Base-by-base conservation (phyloP, 23 red algal genomes). In the Gracilaria vermiculophylla region DNA sequence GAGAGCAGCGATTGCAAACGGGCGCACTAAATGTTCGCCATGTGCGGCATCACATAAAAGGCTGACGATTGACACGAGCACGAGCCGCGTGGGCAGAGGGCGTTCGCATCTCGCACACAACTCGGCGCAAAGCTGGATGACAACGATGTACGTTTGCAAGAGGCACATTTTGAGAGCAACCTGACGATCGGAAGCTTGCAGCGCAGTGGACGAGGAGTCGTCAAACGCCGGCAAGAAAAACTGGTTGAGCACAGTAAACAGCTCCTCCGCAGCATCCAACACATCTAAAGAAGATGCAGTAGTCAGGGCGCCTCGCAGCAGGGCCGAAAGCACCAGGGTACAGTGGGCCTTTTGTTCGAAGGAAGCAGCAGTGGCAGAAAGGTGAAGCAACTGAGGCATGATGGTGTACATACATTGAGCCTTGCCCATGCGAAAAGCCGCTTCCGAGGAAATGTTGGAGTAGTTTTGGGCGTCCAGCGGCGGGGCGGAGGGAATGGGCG, bases 31-130 rank as follows among this genome's bases (percentile, higher is more conserved):
- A 17, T 61, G 49, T 53, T 88, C 84, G 49, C 84, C 84, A 32
- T 88, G 84, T 15, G 84, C 49, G 32, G 74, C 69, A 28, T 88
- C 84, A 41, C 36, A 8, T 49, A 88, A 56, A 2, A 88, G 51
- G 66, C 72, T 77, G 15, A 76, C 41, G 17, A 88, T 37, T 12
- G 42, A 66, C 6, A 88, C 20, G 5, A 88, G 84, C 17, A 88
- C 84, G n/a, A 88, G 40, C 4, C 39, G 42, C 4, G 67, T 73
- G 19, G 67, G 67, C 16, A 73, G 42, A 73, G 67, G 67, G n/a
- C 67, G 67, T 3, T 73, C 19, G 17, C 39, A 45, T 24, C n/a
- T 42, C 9, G 13, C 5, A 16, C 67, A 73, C 0, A 73, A 24
- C 2, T 73, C n/a, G 20, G 67, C 21, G 24, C 67, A 73, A 45